Evolutionary conservation across 2,329 filamentous ascomycete genomes (phyloP), one percentile per base, ranked within the genome.

Genomic region (Rachicladosporium sp.): DNA sequence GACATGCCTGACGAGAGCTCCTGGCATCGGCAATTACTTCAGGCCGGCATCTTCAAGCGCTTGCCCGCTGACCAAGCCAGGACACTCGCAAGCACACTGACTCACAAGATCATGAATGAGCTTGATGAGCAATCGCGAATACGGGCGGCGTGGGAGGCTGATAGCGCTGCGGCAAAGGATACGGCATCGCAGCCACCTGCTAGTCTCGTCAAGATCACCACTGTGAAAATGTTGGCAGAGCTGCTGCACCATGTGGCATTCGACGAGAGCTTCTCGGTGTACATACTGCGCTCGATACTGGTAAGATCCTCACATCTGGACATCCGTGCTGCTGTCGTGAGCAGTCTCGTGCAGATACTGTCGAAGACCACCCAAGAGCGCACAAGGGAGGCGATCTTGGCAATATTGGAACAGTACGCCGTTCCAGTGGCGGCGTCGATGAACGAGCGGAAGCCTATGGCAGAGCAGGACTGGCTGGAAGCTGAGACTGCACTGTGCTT

Each of bases 171-270:
- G 23, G 23, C 23, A 8, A 27, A 27, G 13, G 42, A 50, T 11
- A 31, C 36, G 3, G 29, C 36, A 23, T 33, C 40, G 10, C 19
- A 36, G 4, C 42, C 54, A 7, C 23, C 3, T 27, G 23, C 23
- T 27, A 27, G 23, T 0, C 42, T 47, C 10, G 45, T 66, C 35
- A 67, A 67, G 39, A 48, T 66, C 3, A 66, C 62, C 0, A 67
- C 64, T 1, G 53, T 64, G 34, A 67, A 68, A 37, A 51, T 60
- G 32, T 52, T 68, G 1, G 61, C 62, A 1, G 56, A 66, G 42
- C 38, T 65, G 3, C 47, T 67, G 10, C 42, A 56, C 4, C 45
- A 52, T 7, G 48, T 59, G 0, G 44, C 54, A 0, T 62, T 59
- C 29, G 52, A 56, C 4, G 47, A 56, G 10, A 39, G 49, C 0